Percentiles rank a stretch among this genome's conserved stretches.
These are phyloP conservation scores for Cladorrhinum sp. DNA, from an alignment of 2,329 filamentous ascomycete species.

Conservation along the genomic window DNA sequence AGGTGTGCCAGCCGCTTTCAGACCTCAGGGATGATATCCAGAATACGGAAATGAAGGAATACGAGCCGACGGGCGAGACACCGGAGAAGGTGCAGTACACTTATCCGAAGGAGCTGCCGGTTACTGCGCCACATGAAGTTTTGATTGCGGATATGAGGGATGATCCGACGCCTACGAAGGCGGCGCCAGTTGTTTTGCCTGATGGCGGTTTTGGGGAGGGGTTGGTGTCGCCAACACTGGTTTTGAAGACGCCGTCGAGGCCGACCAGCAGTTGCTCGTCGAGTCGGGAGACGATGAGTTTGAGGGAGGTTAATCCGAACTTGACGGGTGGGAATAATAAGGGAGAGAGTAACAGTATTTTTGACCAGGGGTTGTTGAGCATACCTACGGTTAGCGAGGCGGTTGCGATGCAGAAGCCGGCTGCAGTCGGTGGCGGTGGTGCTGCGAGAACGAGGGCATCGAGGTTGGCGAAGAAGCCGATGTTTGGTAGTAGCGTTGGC, in stretches of 20 bases:
- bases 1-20: constrained; percentile 66
- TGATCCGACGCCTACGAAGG: constrained; percentile 30
- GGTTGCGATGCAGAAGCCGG: constrained; percentile 44
- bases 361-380: constrained; percentile 43
- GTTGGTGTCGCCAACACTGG: constrained; percentile 21
- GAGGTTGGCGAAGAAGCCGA: constrained; percentile 35
- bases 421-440: constrained; percentile 17
- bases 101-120: constrained; percentile 76
- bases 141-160: constrained; percentile 44
- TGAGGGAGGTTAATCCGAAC: constrained; percentile 55
- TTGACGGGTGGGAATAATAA: constrained; percentile 32
- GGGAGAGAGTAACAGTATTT: constrained; percentile 30
- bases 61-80: constrained; percentile 79
- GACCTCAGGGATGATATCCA: constrained; percentile 69
- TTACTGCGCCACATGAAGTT: constrained; percentile 55
- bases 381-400: constrained; percentile 36
- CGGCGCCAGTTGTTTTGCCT: constrained; percentile 22
- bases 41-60: constrained; percentile 68
- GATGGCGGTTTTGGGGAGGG: constrained; percentile 6
- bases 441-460: constrained; percentile 32
- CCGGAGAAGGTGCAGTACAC: constrained; percentile 77
- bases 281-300: constrained; percentile 41
- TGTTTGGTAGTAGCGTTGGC: constrained; percentile 21
- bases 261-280: constrained; percentile 6
- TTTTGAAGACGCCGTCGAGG: constrained; percentile 8